Evolutionary conservation across 495 filamentous ascomycete species (phyloP).

Genomic region (Pyrenula massariospora): DNA sequence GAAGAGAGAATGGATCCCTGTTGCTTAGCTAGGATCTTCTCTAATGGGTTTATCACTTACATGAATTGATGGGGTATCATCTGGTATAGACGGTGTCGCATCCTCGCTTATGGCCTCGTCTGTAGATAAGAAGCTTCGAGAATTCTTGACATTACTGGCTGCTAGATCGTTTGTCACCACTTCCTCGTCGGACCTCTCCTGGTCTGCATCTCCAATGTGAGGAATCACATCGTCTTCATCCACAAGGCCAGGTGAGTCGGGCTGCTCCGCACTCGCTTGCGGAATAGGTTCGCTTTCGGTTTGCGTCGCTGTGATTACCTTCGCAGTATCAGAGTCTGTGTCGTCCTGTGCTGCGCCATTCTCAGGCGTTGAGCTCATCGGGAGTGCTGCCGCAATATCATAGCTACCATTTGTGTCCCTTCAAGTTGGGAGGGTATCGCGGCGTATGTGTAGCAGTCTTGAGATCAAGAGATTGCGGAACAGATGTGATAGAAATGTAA

Average conservation of each 20-base stretch:
- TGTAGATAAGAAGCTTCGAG: slow-evolving; percentile 3
- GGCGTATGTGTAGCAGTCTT: no score
- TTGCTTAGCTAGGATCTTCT: slow-evolving; percentile 8
- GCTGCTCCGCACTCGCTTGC: neutral
- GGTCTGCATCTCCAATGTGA: neutral
- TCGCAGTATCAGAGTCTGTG: neutral
- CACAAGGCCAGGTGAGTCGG: neutral
- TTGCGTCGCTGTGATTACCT: neutral
- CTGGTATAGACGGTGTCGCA: slow-evolving; percentile 57
- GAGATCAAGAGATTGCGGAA: no score
- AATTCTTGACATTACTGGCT: neutral
- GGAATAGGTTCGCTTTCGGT: neutral
- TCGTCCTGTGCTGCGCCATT: neutral
- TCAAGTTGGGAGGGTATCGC: no score
- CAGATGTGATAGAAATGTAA: no score
- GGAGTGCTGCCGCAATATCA: neutral
- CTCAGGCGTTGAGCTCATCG: neutral
- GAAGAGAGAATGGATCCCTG: slow-evolving; percentile 79
- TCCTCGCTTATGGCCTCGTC: slow-evolving; percentile 25
- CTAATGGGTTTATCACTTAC: slow-evolving; percentile 34
- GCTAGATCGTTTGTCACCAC: neutral
- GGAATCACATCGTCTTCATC: neutral
- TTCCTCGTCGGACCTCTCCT: neutral
- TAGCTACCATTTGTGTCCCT: neutral
- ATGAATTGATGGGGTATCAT: slow-evolving; percentile 82